phyloP scores from a whole-genome alignment of 495 filamentous ascomycete species.

The Recurvomyces mirabilis region DNA sequence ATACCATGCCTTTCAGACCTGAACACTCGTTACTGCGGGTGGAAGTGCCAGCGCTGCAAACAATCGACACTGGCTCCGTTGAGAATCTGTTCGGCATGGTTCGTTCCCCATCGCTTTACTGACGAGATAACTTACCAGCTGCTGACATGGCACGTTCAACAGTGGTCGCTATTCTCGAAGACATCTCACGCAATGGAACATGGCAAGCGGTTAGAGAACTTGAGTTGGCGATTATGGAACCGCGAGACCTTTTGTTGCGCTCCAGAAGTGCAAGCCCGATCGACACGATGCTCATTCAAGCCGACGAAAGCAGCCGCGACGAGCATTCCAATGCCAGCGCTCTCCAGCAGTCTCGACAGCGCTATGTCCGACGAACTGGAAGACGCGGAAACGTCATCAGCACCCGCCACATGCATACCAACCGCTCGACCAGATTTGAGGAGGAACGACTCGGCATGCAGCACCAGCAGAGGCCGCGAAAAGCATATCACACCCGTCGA shows the following conservation, averaged over 20 bases:
- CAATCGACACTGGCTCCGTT: conserved; percentile 83
- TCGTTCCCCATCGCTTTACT: background rate
- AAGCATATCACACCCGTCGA: conserved; percentile 83
- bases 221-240: conserved; percentile 94
- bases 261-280: conserved; percentile 39
- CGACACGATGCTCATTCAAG: conserved; percentile 37
- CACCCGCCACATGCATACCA: conserved; percentile 43
- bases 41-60: conserved; percentile 49
- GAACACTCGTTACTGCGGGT: conserved; percentile 27
- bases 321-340: conserved; percentile 48
- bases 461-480: conserved; percentile 59
- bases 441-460: conserved; percentile 40
- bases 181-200: conserved; percentile 91
- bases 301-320: conserved; percentile 23
- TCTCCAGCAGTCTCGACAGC: conserved; percentile 89
- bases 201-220: conserved; percentile 82
- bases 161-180: conserved; percentile 72
- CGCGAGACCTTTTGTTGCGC: conserved; percentile 94
- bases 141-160: conserved; percentile 7
- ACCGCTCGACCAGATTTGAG: conserved; percentile 46
- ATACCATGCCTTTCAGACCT: conserved; percentile 29
- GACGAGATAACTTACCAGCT: background rate
- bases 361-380: conserved; percentile 48
- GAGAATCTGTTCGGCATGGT: conserved; percentile 88
- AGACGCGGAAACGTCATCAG: conserved; percentile 57